Conservation (phyloP, 1,139 yeast genomes). For the Suhomyces coccinellae region DNA sequence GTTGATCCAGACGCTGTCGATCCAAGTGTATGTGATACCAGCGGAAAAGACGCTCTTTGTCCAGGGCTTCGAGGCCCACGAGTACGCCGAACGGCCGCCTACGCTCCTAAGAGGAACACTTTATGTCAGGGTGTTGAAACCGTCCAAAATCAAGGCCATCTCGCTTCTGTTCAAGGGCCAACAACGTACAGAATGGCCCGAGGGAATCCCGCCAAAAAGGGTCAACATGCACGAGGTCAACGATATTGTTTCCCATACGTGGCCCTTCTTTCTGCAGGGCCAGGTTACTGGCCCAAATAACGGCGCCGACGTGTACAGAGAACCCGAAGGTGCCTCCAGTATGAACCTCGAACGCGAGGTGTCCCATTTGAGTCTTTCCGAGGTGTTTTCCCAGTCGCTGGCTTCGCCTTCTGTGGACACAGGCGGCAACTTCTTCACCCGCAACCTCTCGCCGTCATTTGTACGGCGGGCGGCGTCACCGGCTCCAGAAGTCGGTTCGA, state of each 20-base stretch:
- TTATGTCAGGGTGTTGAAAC: slow-evolving; percentile 67
- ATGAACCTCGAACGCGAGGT: slow-evolving; percentile 29
- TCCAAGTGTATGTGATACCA: slow-evolving; percentile 56
- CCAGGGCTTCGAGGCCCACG: slow-evolving; percentile 75
- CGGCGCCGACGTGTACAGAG: slow-evolving; percentile 55
- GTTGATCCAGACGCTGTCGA: slow-evolving; percentile 45
- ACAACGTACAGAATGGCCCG: slow-evolving; percentile 95
- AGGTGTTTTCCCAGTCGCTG: slow-evolving; percentile 12
- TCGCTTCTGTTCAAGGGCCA: slow-evolving; percentile 66
- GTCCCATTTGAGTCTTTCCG: slow-evolving; percentile 35
- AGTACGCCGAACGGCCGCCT: slow-evolving; percentile 71
- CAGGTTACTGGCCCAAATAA: slow-evolving; percentile 41
- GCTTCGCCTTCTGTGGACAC: slow-evolving; percentile 7
- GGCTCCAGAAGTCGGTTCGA: slow-evolving; percentile 9
- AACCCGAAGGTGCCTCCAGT: slow-evolving; percentile 23
- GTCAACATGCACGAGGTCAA: slow-evolving; percentile 62
- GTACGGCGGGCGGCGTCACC: slow-evolving; percentile 46
- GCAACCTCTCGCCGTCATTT: slow-evolving; percentile 32
- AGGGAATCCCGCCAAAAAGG: slow-evolving; percentile 92
- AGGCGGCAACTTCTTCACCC: slow-evolving; percentile 25
- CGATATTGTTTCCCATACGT: slow-evolving; percentile 73
- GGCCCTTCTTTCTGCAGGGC: slow-evolving; percentile 80
- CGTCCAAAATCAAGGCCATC: slow-evolving; percentile 73
- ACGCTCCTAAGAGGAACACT: slow-evolving; percentile 82
- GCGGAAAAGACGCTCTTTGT: slow-evolving; percentile 81